Base-by-base conservation (phyloP, 2,329 filamentous ascomycete species). In the Epichloe glyceriae region DNA sequence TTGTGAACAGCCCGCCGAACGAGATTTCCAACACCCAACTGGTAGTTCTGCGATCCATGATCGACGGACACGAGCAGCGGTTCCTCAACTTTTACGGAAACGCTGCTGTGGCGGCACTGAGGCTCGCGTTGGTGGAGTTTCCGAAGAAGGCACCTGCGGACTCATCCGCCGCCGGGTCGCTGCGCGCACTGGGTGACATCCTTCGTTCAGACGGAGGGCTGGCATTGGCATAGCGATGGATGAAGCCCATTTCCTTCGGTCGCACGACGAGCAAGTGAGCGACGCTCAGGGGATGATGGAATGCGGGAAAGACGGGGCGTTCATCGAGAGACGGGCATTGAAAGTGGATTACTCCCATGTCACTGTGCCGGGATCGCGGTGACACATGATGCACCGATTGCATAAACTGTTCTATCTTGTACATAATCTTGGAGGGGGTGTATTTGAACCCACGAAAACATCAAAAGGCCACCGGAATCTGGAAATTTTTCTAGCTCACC, bases 1-100 rank as follows among this genome's bases (percentile, higher is more conserved):
- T 97, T 38, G 71, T 90, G 62, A 89, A 88, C 63, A 85, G 87
- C 0, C 84, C 88, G 0, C 62, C 80, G 0, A 65, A 69, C 10
- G 75, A 86, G 56, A 75, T 85, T 10, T 85, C 82, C n/a, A 79
- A 83, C 54, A 89, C 85, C 0, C 86, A 90, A 57, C 79, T 82
- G 54, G 74, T 83, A 5, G 79, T 90, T 2, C 70, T 91, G 40
- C 79, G 82, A 52, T 73, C 80, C 7, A 82, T 91, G 76, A 78
- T 91, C 33, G 76, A 85, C 50, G 79, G 83, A 22, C 85, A 85
- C 54, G 83, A 88, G 55, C 75, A 80, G 50, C 82, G 85, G 17
- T 88, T 97, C 59, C 70, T 96, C 46, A 73, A 74, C 14, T 88
- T 93, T 57, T 98, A 90, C 60, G 91, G 90, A 1, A 82, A 80